Percentiles rank a stretch among this genome's conserved stretches.
Evolutionary conservation across 441 rosid species (phyloP).

Genomic region (Raphanus hybrid): DNA sequence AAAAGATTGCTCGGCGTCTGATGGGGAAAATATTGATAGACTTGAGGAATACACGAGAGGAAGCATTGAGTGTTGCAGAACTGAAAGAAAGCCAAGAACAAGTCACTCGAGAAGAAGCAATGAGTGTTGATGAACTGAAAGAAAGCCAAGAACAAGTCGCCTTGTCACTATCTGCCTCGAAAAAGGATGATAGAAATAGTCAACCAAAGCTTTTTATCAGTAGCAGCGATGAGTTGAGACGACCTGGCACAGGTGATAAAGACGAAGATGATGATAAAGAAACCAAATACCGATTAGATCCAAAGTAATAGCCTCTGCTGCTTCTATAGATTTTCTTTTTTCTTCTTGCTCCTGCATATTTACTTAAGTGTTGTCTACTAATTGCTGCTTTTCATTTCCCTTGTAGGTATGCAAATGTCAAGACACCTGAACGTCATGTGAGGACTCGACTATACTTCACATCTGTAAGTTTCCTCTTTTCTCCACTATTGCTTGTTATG

Average conservation of each 20-base stretch:
- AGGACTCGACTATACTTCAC: slow-evolving; percentile 99
- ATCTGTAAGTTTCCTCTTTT: slow-evolving; percentile 68
- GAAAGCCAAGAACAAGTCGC: slow-evolving; percentile 72
- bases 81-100: slow-evolving; percentile 82
- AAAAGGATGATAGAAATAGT: slow-evolving; percentile 59
- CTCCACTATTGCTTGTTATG: background rate
- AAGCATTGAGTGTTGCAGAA: slow-evolving; percentile 92
- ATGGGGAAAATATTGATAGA: slow-evolving; percentile 98
- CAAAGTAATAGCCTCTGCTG: slow-evolving; percentile 58
- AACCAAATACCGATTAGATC: slow-evolving; percentile 97
- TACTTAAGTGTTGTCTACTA: background rate
- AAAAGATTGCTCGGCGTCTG: slow-evolving; percentile 92
- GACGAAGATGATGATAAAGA: slow-evolving; percentile 99
- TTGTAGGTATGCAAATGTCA: slow-evolving; percentile 94
- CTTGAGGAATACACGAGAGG: slow-evolving; percentile 95
- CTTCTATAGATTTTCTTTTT: background rate
- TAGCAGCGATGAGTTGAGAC: slow-evolving; percentile 66
- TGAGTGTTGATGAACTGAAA: slow-evolving; percentile 86
- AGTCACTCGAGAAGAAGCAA: slow-evolving; percentile 90
- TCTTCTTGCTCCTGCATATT: background rate
- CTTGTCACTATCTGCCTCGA: slow-evolving; percentile 43
- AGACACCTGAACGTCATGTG: slow-evolving; percentile 98
- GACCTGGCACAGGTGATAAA: slow-evolving; percentile 80
- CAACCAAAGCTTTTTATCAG: slow-evolving; percentile 59
- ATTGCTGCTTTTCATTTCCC: background rate